These are phyloP conservation scores for Linum trigynum DNA, from an alignment of 345 rosid genomes.

Conservation along the genomic window DNA sequence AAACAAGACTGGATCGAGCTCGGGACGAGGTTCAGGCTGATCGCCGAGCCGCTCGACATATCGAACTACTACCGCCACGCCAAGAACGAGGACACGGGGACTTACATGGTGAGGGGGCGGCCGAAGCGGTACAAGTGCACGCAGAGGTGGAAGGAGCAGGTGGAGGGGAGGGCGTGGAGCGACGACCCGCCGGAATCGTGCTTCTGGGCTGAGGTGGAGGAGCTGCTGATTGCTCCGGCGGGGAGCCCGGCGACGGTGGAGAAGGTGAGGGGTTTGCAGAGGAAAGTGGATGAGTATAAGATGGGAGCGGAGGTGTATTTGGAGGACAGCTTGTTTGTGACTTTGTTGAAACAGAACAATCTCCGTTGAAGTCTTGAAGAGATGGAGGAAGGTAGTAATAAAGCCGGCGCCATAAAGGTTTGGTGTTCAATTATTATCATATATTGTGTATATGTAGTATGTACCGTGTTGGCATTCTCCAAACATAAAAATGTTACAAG, in stretches of 20 bases:
- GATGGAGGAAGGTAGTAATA: too few relatives aligned
- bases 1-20: conserved; percentile 27
- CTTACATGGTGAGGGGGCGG: conserved; percentile 50
- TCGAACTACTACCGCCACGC: conserved; percentile 69
- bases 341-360: not conserved
- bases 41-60: conserved; percentile 67
- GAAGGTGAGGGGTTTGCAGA: not conserved
- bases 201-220: conserved; percentile 81
- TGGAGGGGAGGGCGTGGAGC: not conserved
- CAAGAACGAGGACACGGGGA: conserved; percentile 77
- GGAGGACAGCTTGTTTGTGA: not conserved
- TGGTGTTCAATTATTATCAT: too few relatives aligned
- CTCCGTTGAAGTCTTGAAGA: not conserved
- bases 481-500: too few relatives aligned
- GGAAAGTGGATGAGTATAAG: not conserved
- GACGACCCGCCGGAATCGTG: conserved; percentile 37
- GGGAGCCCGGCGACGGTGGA: not conserved
- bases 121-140: conserved; percentile 54
- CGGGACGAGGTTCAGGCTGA: conserved; percentile 42
- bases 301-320: not conserved
- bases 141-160: conserved; percentile 58
- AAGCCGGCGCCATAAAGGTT: too few relatives aligned
- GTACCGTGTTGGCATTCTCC: too few relatives aligned
- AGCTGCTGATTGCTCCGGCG: conserved; percentile 25
- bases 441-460: too few relatives aligned